Evolutionary conservation across 306 rosid species (phyloP).

Genomic region (Ceratonia siliqua): DNA sequence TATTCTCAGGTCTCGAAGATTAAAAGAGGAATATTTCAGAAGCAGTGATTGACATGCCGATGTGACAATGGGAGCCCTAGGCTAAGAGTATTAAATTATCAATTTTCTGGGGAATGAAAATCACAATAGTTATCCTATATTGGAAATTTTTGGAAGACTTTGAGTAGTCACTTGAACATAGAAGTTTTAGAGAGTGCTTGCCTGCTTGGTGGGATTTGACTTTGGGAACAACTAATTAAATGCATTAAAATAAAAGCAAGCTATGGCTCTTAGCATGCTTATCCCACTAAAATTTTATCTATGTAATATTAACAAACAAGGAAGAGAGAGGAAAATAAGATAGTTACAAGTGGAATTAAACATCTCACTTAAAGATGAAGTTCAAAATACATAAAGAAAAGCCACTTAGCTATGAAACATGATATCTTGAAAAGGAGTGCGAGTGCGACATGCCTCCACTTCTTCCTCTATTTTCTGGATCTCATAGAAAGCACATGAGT

Average conservation of each 20-base stretch:
- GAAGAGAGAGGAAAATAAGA: conserved; percentile 2
- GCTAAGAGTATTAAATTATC: not conserved
- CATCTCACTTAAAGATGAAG: conserved; percentile 12
- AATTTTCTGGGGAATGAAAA: not conserved
- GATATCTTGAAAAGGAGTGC: conserved; percentile 21
- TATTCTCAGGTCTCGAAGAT: conserved; percentile 6
- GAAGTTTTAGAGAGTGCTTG: conserved; percentile 24
- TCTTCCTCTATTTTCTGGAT: conserved; percentile 10
- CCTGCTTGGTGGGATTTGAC: conserved; percentile 38
- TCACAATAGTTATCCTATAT: not conserved
- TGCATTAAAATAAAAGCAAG: conserved; percentile 15
- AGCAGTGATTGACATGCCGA: conserved; percentile 15
- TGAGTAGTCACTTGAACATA: conserved; percentile 15
- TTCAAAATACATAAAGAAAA: not conserved
- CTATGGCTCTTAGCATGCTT: conserved; percentile 1
- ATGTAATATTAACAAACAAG: not conserved
- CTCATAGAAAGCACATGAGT: not conserved
- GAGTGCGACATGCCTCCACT: conserved; percentile 30
- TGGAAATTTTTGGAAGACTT: conserved; percentile 14
- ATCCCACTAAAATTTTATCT: conserved; percentile 1
- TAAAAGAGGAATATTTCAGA: conserved; percentile 9
- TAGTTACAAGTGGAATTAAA: conserved; percentile 21
- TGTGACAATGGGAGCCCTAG: conserved; percentile 11
- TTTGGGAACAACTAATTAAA: conserved; percentile 17
- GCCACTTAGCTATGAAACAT: not conserved